Base-by-base conservation (phyloP, 176 grass and related monocot genomes). In the Hsuehochloa calcarea region DNA sequence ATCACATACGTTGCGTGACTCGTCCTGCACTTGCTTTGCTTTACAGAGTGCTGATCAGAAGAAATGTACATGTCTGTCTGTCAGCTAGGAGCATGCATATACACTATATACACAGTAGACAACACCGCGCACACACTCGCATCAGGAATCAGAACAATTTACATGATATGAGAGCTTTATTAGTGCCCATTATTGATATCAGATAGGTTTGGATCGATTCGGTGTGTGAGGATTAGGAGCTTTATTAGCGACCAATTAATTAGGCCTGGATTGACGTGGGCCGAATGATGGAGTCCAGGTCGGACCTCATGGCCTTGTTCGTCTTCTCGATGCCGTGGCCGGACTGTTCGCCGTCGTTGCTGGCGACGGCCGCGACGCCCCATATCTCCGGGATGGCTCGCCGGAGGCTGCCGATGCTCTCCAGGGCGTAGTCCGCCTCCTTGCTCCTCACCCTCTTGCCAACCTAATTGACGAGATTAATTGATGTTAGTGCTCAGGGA, bases 381-480 rank as follows among this genome's bases (percentile, higher is more conserved):
- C 96, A 95, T 20, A 98, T 89, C 83, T 93, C 96, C 80, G 96
- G 91, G 70, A 98, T 76, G 31, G 54, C 86, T 34, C 85, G 91
- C 16, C 74, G 76, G 70, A 98, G 71, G 45, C 58, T 44, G 76
- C 85, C 52, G 76, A 98, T 90, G 87, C 19, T 87, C 47, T 95
- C 89, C 20, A 98, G 27, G 3, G 88, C 89, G 77, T 95, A 98
- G 77, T 95, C 96, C 1, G 89, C 86, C 4, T 91, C 96, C 47
- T 92, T 93, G 41, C 89, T 93, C 86, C 90, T 87, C 40, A 37
- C 87, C 68, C 47, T 88, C 86, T 93, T 98, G 50, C 96, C 96
- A 60, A 98, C 93, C 96, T 98, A 84, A 40, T 15, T 8, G 20
- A n/a, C 29, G 4, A 37, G 51, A 64, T 51, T 0, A 3, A 43